Evolutionary conservation across 225 moss, liverwort and hornwort species (phyloP).

Genomic region (Polytrichum formosum): DNA sequence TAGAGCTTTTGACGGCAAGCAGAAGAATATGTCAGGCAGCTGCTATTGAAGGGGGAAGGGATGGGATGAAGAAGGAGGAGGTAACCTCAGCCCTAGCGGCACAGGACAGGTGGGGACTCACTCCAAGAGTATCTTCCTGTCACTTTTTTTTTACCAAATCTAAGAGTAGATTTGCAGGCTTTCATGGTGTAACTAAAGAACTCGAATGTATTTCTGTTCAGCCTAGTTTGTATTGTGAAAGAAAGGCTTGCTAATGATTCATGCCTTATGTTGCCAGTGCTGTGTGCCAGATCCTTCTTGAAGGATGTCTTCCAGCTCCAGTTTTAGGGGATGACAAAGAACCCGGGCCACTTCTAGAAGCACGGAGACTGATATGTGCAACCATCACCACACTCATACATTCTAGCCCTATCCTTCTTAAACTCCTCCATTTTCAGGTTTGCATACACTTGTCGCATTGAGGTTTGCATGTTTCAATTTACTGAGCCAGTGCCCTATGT

Average conservation of each 20-base stretch:
- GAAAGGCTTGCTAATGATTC: background rate
- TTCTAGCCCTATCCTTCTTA: conserved; percentile 73
- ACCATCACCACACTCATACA: conserved; percentile 76
- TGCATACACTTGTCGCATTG: background rate
- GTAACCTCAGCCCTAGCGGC: conserved; percentile 75
- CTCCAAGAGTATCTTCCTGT: background rate
- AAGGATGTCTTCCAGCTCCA: conserved; percentile 70
- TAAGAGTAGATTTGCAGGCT: background rate
- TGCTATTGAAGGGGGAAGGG: conserved; percentile 71
- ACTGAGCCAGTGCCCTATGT: background rate
- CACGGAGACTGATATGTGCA: conserved; percentile 69
- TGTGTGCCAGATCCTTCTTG: conserved; percentile 90
- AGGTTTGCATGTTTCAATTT: background rate
- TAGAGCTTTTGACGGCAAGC: conserved; percentile 77
- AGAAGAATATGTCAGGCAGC: conserved; percentile 78
- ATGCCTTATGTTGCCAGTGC: conserved; percentile 51
- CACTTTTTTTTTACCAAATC: no score
- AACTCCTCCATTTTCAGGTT: conserved; percentile 95
- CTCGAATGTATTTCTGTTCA: background rate
- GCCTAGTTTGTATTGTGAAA: no score
- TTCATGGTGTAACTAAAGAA: background rate
- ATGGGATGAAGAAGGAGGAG: conserved; percentile 81
- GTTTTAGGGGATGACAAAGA: conserved; percentile 65
- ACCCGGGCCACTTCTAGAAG: conserved; percentile 81
- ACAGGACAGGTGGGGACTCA: conserved; percentile 69